phyloP scores from a whole-genome alignment of 2,329 filamentous ascomycete species.

The Calycina marina region DNA sequence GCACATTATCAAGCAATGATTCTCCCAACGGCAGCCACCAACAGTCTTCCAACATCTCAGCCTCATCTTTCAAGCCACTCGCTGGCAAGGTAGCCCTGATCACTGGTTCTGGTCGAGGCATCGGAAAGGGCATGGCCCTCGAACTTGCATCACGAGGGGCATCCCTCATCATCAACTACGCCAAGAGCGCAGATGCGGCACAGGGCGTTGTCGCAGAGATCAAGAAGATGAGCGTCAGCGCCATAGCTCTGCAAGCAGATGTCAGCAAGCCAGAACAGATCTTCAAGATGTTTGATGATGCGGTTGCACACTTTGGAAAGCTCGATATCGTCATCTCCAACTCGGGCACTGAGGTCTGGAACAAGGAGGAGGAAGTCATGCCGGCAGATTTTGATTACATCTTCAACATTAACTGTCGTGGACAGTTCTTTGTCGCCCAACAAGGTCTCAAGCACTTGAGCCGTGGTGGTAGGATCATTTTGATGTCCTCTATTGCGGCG shows the following conservation, averaged over 20 bases:
- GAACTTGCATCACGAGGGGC: slow-evolving; percentile 52
- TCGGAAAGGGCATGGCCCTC: slow-evolving; percentile 50
- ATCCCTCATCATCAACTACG: slow-evolving; percentile 38
- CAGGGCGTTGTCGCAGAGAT: slow-evolving; percentile 49
- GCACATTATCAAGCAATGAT: too few species aligned
- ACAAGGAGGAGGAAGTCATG: slow-evolving; percentile 15
- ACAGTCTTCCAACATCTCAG: too few species aligned
- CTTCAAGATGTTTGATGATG: slow-evolving; percentile 9
- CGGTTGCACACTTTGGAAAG: slow-evolving; percentile 6
- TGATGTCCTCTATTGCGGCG: slow-evolving; percentile 48
- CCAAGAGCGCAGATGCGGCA: slow-evolving; percentile 46
- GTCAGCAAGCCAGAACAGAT: slow-evolving; percentile 31
- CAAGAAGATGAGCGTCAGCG: slow-evolving; percentile 31
- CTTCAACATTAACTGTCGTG: slow-evolving; percentile 49
- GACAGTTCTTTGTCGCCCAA: slow-evolving; percentile 66
- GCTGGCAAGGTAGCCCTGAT: slow-evolving; percentile 7
- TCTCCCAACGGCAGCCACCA: too few species aligned
- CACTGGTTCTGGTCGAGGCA: slow-evolving; percentile 51
- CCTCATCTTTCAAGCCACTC: too few species aligned
- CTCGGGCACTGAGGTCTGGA: slow-evolving; percentile 1
- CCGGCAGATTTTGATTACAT: slow-evolving; percentile 26
- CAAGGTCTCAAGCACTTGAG: slow-evolving; percentile 58
- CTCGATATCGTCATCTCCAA: slow-evolving; percentile 6
- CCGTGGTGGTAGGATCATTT: slow-evolving; percentile 53
- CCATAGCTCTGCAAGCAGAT: slow-evolving; percentile 41